Conservation (phyloP, 2,329 filamentous ascomycete genomes). For the Fusarium coicis region DNA sequence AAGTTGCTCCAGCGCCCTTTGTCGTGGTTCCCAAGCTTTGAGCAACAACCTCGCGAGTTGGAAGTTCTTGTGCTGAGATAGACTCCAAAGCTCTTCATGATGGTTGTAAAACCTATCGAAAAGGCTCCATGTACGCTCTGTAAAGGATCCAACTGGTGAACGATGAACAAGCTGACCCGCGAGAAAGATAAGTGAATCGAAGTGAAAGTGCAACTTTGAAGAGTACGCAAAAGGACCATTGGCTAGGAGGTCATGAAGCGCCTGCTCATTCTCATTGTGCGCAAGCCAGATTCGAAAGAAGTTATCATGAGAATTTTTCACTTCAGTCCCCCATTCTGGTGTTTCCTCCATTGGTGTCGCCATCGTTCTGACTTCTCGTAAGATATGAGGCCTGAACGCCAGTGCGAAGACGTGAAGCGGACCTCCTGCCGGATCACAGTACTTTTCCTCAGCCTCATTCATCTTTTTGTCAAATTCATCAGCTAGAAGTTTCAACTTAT, state of each 20-base stretch:
- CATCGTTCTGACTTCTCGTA: background rate
- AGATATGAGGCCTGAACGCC: background rate
- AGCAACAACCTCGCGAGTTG: conserved; percentile 1
- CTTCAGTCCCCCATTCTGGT: conserved; percentile 13
- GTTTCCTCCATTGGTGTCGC: background rate
- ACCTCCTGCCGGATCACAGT: conserved; percentile 1
- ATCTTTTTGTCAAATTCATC: background rate
- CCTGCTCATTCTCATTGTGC: background rate
- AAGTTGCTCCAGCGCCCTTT: background rate
- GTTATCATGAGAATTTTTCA: background rate
- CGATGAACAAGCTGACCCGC: background rate
- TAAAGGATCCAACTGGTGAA: background rate
- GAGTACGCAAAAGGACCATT: background rate
- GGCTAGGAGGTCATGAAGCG: background rate
- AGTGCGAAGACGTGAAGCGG: background rate
- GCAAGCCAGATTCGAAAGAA: conserved; percentile 11
- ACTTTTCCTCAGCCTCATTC: background rate
- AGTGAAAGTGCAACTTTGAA: background rate
- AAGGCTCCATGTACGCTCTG: conserved; percentile 2
- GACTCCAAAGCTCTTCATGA: conserved; percentile 7
- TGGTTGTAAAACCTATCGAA: conserved; percentile 1
- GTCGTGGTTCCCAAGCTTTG: background rate
- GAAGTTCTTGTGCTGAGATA: background rate
- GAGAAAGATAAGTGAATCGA: conserved; percentile 6
- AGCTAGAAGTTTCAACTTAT: background rate